Evolutionary conservation across 352 stramenopile species (phyloP), one percentile per base, ranked within the genome.

Genomic region (Globisporangium echinulatum): DNA sequence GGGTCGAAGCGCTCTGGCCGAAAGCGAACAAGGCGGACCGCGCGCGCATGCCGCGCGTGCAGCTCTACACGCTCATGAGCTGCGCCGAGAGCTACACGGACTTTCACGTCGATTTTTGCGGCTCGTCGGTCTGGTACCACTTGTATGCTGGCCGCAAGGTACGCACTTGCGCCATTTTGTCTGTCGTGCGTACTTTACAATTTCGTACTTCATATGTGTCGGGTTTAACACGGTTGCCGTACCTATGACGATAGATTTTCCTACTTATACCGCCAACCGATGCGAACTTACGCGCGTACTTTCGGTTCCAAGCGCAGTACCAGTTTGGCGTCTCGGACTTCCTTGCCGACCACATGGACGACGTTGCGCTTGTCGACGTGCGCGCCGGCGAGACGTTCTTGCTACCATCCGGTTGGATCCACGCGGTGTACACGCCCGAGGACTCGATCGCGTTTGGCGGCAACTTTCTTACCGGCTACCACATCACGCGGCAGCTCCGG

Each of bases 111-210:
- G 70, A 77, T 40, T 74, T 72, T 58, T 71, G 74, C 13, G 74
- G 74, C 42, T 77, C 71, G 4, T 80, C 71, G 11, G 63, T 79
- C 10, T 83, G 74, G 74, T 74, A 79, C 57, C 65, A 79, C 57
- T 59, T 83, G 37, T 68, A 75, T 50, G 51, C 59, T 44, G 74
- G 74, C 13, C 63, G 61, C 38, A 77, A 80, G 59, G 70, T 79
- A 36, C 15, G 64, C 38, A 5, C 5, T 7, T 43, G 14, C 52
- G 13, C 17, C 11, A 42, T 42, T 58, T 8, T 51, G 13, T 62
- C n/a, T 25, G 25, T 25, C 25, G 25, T 25, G 25, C 25, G 25
- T 25, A 25, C 25, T 25, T 25, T 25, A 25, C 25, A n/a, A 42
- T n/a, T 10, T 44, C 37, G 36, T 37, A 25, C 25, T 25, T 25